Conservation (phyloP, 31 red algal genomes). For the Odonthalia washingtoniensis region DNA sequence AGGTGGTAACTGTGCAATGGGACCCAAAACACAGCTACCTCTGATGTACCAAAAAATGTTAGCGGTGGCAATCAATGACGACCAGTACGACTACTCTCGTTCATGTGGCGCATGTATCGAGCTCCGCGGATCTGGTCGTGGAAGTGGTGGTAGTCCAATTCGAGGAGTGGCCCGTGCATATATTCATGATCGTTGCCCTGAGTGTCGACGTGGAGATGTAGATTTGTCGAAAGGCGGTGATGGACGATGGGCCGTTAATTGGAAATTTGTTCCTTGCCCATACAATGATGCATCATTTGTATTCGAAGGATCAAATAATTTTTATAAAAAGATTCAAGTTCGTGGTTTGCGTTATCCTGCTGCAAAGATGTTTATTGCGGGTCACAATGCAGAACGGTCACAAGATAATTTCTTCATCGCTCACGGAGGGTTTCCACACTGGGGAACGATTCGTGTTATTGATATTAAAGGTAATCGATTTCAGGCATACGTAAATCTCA, state of each 20-base stretch:
- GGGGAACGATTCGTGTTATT: not conserved
- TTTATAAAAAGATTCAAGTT: conserved; percentile 56
- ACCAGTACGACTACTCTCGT: conserved; percentile 42
- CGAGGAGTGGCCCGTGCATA: conserved; percentile 28
- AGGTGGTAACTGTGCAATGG: conserved; percentile 52
- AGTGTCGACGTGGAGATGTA: conserved; percentile 61
- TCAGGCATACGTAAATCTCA: not conserved
- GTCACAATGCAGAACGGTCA: conserved; percentile 20
- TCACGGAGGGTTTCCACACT: not conserved
- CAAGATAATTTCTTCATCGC: conserved; percentile 64
- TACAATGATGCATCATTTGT: conserved; percentile 30
- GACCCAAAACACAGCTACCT: conserved; percentile 1
- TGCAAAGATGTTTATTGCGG: conserved; percentile 6
- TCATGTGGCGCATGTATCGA: conserved; percentile 58
- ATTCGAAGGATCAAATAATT: conserved; percentile 50
- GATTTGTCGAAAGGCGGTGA: conserved; percentile 57
- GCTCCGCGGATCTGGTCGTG: conserved; percentile 32
- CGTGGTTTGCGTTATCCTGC: conserved; percentile 39
- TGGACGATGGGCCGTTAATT: conserved; percentile 50
- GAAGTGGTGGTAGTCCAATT: conserved; percentile 40
- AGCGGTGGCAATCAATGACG: conserved; percentile 50
- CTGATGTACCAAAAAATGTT: conserved; percentile 55
- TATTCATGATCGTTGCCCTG: conserved; percentile 52
- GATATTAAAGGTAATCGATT: not conserved
- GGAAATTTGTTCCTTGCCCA: conserved; percentile 61